These are phyloP conservation scores for Cryphonectria parasitica DNA, from an alignment of 2,329 filamentous ascomycete species.

Conservation along the genomic window DNA sequence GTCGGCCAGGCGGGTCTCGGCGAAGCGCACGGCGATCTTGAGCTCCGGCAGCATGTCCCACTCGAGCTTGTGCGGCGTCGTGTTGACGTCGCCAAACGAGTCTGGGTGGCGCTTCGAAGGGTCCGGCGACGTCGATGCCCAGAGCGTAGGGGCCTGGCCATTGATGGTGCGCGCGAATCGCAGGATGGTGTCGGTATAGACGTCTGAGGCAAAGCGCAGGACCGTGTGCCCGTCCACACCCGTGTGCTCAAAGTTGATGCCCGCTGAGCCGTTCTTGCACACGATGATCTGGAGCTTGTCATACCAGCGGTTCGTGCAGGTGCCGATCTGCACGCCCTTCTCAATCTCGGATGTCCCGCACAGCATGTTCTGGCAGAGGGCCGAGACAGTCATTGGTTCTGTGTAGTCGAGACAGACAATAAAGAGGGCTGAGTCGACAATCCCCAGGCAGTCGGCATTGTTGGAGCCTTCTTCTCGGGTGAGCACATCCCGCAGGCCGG, in stretches of 20 bases:
- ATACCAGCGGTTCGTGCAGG: slow-evolving; percentile 98
- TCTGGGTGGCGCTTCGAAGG: slow-evolving; percentile 88
- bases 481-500: slow-evolving; percentile 83
- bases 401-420: slow-evolving; percentile 91
- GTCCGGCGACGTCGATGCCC: slow-evolving; percentile 89
- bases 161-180: slow-evolving; percentile 96
- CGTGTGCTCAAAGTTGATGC: slow-evolving; percentile 99
- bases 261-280: slow-evolving; percentile 96
- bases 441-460: slow-evolving; percentile 93
- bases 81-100: slow-evolving; percentile 91
- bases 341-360: slow-evolving; percentile 92
- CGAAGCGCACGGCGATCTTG: slow-evolving; percentile 88
- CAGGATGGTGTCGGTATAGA: slow-evolving; percentile 97
- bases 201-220: slow-evolving; percentile 89
- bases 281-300: slow-evolving; percentile 99
- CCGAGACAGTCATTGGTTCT: slow-evolving; percentile 77
- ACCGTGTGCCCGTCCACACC: slow-evolving; percentile 98
- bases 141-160: slow-evolving; percentile 86
- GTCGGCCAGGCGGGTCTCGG: slow-evolving; percentile 91
- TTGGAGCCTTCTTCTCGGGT: slow-evolving; percentile 86
- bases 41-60: slow-evolving; percentile 97
- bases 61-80: slow-evolving; percentile 92
- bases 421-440: slow-evolving; percentile 93
- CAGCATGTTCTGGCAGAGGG: slow-evolving; percentile 97
- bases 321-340: slow-evolving; percentile 92